phyloP scores from a whole-genome alignment of 1,139 yeast genomes.

The Kurtzmaniella quercitrusa region DNA sequence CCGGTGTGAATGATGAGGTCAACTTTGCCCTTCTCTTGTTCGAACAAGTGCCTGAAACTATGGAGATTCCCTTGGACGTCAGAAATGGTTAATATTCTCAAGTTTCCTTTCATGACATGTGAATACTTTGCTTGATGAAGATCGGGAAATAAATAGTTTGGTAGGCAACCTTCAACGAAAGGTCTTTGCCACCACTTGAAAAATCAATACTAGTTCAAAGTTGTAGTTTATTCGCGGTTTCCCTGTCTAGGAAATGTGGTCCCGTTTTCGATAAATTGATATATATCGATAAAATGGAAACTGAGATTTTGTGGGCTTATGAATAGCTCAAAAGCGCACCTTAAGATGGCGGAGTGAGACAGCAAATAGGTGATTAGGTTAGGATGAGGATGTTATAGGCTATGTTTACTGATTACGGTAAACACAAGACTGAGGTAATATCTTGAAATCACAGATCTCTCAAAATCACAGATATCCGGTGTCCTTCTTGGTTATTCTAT shows the following conservation, averaged over 20 bases:
- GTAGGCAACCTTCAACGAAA: background rate
- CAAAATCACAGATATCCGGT: too few relatives aligned
- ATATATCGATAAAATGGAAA: too few relatives aligned
- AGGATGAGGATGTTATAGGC: too few relatives aligned
- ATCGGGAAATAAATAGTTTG: too few relatives aligned
- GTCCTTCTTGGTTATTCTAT: background rate
- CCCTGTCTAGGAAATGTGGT: background rate
- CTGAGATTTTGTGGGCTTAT: background rate
- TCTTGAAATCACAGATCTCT: too few relatives aligned
- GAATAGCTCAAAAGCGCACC: background rate
- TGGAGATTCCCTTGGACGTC: conserved; percentile 35
- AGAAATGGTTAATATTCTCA: conserved; percentile 24
- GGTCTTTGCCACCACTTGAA: background rate
- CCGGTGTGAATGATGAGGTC: conserved; percentile 65
- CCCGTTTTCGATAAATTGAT: too few relatives aligned
- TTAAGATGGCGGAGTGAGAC: background rate
- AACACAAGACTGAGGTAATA: too few relatives aligned
- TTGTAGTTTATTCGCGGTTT: background rate
- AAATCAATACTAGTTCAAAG: too few relatives aligned
- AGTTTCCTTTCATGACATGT: conserved; percentile 1
- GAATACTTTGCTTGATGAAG: background rate
- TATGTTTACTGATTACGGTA: too few relatives aligned
- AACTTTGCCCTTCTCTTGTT: conserved; percentile 13
- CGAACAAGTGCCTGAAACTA: conserved; percentile 16
- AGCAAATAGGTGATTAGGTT: too few relatives aligned